Base-by-base conservation (phyloP, 75 land plant genomes). In the Ceratopteris richardii region DNA sequence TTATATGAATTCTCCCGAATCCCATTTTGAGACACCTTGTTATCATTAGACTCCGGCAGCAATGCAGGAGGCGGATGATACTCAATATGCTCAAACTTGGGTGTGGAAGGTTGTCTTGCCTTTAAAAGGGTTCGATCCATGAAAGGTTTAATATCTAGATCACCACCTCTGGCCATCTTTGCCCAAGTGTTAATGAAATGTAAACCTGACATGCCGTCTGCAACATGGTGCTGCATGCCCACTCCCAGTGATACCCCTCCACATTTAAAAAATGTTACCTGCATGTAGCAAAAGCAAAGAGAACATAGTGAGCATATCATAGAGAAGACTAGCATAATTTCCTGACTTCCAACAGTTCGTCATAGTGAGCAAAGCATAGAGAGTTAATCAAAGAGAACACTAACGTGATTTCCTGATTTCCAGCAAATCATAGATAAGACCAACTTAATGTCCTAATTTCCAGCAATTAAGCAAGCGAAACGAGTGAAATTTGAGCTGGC, bases 221-320 rank as follows among this genome's bases (percentile, higher is more conserved):
- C 96, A 1, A 58, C 87, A 55, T 81, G 78, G 57, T 90, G 96
- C 36, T 86, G 82, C 82, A 90, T 79, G 20, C 88, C 91, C 2
- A 87, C 88, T 7, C 96, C 91, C 1, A 90, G 59, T 0, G 82
- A 79, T 25, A 74, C 91, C 4, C 92, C 91, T 17, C 96, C 96
- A 43, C 92, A 90, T 39, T 67, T 69, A 77, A 90, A 90, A 24
- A 70, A 60, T 0, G 96, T 90, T 13, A 90, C 53, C 94, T 88
- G 63, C 63, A 30, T 33, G 30, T 22, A 21, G 1, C 20, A 14
- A 17, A 28, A 17, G n/a, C 19, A 11, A 52, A 52, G 19, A 19
- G 54, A 19, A 16, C 11, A 12, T 16, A 52, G 54, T 12, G 17
- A 17, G 44, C 12, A n/a, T n/a, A n/a, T n/a, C n/a, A n/a, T n/a